Percentiles rank a stretch among this genome's conserved stretches.
phyloP scores from a whole-genome alignment of 1,284 basidiomycete species.

The Apiotrichum veenhuisii region DNA sequence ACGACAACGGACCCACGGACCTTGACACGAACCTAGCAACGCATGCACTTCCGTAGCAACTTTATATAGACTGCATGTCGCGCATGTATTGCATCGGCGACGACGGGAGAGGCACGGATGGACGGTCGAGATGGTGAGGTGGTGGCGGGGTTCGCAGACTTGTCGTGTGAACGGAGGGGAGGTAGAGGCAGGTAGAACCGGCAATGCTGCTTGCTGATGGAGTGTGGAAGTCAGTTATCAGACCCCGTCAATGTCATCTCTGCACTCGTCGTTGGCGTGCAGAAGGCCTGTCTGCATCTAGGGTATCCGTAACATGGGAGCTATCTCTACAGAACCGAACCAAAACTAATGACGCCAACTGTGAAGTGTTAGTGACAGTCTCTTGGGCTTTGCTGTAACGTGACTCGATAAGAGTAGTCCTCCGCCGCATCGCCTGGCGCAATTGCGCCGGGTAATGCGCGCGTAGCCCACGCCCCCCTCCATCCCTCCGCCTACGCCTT shows the following conservation, averaged over 20 bases:
- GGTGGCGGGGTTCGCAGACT: background rate
- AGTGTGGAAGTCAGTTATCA: too few relatives aligned
- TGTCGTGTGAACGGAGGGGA: background rate
- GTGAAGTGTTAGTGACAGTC: background rate
- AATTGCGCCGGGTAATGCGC: too few relatives aligned
- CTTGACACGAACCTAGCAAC: conserved; percentile 3
- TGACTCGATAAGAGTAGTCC: background rate
- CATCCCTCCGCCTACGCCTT: too few relatives aligned
- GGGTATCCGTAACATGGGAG: background rate
- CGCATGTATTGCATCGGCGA: conserved; percentile 4
- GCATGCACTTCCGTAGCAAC: background rate
- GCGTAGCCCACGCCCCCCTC: too few relatives aligned
- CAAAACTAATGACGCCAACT: conserved; percentile 16
- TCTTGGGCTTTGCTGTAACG: background rate
- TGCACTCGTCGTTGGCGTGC: too few relatives aligned
- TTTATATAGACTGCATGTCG: conserved; percentile 4
- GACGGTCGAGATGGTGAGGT: background rate
- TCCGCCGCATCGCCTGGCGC: too few relatives aligned
- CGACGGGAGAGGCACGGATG: background rate
- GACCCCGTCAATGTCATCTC: too few relatives aligned
- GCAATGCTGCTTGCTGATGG: too few relatives aligned
- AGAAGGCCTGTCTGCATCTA: too few relatives aligned
- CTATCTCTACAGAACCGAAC: background rate
- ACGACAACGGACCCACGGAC: conserved; percentile 2
- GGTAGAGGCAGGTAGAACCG: too few relatives aligned